phyloP scores from a whole-genome alignment of 2,329 filamentous ascomycete species.

The Nectriaceae sp. region DNA sequence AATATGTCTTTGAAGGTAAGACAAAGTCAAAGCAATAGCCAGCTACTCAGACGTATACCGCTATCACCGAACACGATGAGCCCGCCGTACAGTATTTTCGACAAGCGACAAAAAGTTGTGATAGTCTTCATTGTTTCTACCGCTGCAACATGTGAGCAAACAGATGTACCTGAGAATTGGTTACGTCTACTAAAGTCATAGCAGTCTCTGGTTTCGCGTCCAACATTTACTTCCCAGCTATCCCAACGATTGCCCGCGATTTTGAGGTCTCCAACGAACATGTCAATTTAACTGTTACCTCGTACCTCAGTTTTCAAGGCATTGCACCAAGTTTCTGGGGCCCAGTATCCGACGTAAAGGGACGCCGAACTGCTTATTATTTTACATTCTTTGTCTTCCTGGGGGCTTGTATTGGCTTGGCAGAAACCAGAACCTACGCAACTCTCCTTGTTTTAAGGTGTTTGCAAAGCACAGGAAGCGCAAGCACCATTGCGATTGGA shows the following conservation, averaged over 20 bases:
- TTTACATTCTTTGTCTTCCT: conserved; percentile 50
- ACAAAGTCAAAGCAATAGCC: too few relatives aligned
- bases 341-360: conserved; percentile 48
- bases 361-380: conserved; percentile 47
- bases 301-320: conserved; percentile 56
- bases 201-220: conserved; percentile 43
- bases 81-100: conserved; percentile 55
- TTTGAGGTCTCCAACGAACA: conserved; percentile 40
- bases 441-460: conserved; percentile 47
- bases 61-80: too few relatives aligned
- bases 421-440: conserved; percentile 43
- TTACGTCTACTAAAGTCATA: conserved; percentile 4
- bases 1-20: too few relatives aligned
- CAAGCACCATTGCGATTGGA: conserved; percentile 36
- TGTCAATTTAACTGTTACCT: conserved; percentile 47
- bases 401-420: conserved; percentile 47
- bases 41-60: too few relatives aligned
- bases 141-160: conserved; percentile 50
- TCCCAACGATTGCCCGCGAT: conserved; percentile 45
- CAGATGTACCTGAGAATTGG: background rate
- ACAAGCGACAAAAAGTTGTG: conserved; percentile 48
- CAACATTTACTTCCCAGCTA: conserved; percentile 53
- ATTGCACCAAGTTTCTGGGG: conserved; percentile 54
- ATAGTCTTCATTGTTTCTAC: conserved; percentile 49
- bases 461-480: conserved; percentile 49